These are phyloP conservation scores for Bidens hawaiensis DNA, from an alignment of 140 eudicot species.

Conservation along the genomic window DNA sequence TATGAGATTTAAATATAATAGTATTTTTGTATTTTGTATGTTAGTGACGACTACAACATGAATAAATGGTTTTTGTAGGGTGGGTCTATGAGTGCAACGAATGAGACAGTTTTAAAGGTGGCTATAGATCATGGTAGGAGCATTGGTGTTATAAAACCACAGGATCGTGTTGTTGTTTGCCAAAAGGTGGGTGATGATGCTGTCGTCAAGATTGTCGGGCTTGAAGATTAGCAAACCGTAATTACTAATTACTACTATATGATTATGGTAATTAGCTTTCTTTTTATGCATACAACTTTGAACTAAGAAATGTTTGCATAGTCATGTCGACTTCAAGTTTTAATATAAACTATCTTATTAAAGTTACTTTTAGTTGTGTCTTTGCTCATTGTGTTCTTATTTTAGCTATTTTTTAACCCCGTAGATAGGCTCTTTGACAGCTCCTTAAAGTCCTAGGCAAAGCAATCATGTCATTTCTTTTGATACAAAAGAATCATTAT, in stretches of 20 bases:
- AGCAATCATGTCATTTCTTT: too few species aligned
- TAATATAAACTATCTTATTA: too few species aligned
- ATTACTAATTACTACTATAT: not conserved
- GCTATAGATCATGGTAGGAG: slow-evolving; percentile 88
- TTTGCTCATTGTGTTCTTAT: too few species aligned
- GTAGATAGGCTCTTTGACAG: too few species aligned
- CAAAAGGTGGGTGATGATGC: slow-evolving; percentile 95
- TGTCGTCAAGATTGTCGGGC: slow-evolving; percentile 86
- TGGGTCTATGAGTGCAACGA: slow-evolving; percentile 57
- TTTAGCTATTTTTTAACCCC: too few species aligned
- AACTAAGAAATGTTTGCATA: too few species aligned
- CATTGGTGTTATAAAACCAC: slow-evolving; percentile 72
- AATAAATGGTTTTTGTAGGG: slow-evolving; percentile 44
- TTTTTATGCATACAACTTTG: not conserved
- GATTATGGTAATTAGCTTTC: not conserved
- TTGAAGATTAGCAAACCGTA: slow-evolving; percentile 41
- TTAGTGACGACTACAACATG: not conserved
- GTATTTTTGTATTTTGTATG: too few species aligned
- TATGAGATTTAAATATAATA: too few species aligned
- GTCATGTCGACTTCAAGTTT: not conserved
- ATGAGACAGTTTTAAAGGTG: slow-evolving; percentile 76
- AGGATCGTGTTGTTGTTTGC: slow-evolving; percentile 88
- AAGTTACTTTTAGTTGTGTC: too few species aligned
- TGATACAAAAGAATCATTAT: too few species aligned
- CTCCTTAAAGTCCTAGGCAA: too few species aligned